A percentile compares a stretch with the other conserved stretches of the same genome.
phyloP scores from a whole-genome alignment of 768 basidiomycete species.

The Austroboletus eburneus region DNA sequence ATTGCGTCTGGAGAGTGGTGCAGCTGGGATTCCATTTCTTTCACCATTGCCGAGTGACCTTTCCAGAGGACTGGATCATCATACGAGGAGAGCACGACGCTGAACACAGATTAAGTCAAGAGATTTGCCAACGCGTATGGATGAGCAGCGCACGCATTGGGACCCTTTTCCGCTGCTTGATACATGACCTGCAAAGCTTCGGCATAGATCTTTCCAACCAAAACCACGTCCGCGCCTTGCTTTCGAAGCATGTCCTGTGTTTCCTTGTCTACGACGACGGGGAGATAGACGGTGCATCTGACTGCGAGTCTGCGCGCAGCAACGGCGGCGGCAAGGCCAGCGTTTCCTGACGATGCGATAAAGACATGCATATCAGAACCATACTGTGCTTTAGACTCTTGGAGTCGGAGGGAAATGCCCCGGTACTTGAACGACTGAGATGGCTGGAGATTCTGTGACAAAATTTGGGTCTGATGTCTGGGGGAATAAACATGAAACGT shows the following conservation, averaged over 20 bases:
- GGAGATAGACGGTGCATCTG: constrained; percentile 66
- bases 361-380: constrained; percentile 58
- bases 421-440: constrained; percentile 76
- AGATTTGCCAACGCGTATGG: neutral
- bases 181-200: constrained; percentile 54
- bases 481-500: constrained; percentile 4
- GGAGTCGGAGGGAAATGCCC: constrained; percentile 61
- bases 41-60: constrained; percentile 72
- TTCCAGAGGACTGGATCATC: constrained; percentile 68
- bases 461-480: neutral
- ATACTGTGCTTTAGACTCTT: constrained; percentile 44
- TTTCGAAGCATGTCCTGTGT: constrained; percentile 48
- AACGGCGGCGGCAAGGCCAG: constrained; percentile 67
- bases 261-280: constrained; percentile 44
- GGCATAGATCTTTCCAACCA: constrained; percentile 54
- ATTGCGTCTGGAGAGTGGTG: constrained; percentile 59
- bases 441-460: constrained; percentile 63
- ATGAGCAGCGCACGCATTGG: constrained; percentile 46
- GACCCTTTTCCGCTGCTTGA: constrained; percentile 39
- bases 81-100: constrained; percentile 68
- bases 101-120: constrained; percentile 22
- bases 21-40: constrained; percentile 57
- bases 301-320: constrained; percentile 53
- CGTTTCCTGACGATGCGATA: constrained; percentile 78
- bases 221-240: constrained; percentile 55